Conservation (phyloP, 768 basidiomycete species). For the Xerocomus brunneocitrinus region DNA sequence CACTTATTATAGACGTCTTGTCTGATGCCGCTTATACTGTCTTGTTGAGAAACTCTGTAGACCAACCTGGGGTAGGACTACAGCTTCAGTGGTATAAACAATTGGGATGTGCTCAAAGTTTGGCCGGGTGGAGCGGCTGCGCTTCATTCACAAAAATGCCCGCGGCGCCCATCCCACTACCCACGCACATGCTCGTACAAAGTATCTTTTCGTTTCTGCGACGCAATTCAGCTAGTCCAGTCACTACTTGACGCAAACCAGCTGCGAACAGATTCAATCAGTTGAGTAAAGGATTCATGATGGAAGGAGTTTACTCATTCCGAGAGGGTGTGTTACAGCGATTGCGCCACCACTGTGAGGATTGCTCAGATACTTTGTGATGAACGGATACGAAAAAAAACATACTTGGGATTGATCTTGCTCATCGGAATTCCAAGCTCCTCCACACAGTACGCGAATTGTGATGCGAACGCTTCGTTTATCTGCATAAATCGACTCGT, state of each 20-base stretch:
- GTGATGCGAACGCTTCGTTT: conserved; percentile 90
- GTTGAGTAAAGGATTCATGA: not conserved
- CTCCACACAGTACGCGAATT: conserved; percentile 90
- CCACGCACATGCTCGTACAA: conserved; percentile 79
- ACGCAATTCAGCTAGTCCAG: conserved; percentile 79
- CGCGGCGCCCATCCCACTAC: conserved; percentile 88
- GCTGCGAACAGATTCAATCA: conserved; percentile 41
- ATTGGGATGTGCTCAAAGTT: conserved; percentile 16
- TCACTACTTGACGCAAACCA: conserved; percentile 82
- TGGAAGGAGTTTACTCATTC: conserved; percentile 60
- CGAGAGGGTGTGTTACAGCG: conserved; percentile 75
- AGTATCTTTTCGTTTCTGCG: conserved; percentile 64
- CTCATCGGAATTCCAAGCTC: conserved; percentile 68
- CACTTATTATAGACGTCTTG: no score
- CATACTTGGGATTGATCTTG: conserved; percentile 83
- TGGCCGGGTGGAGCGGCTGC: conserved; percentile 17
- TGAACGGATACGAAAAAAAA: conserved; percentile 5
- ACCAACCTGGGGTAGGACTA: no score
- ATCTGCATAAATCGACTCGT: conserved; percentile 42
- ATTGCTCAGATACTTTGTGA: not conserved
- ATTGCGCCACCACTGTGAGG: conserved; percentile 73
- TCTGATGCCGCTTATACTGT: no score
- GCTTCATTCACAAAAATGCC: conserved; percentile 75
- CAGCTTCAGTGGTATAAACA: no score
- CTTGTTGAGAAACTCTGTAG: no score